Percentiles rank a stretch among this genome's conserved stretches.
Evolutionary conservation across 176 grass and related monocot genomes (phyloP).

Genomic region (Avena sativa): DNA sequence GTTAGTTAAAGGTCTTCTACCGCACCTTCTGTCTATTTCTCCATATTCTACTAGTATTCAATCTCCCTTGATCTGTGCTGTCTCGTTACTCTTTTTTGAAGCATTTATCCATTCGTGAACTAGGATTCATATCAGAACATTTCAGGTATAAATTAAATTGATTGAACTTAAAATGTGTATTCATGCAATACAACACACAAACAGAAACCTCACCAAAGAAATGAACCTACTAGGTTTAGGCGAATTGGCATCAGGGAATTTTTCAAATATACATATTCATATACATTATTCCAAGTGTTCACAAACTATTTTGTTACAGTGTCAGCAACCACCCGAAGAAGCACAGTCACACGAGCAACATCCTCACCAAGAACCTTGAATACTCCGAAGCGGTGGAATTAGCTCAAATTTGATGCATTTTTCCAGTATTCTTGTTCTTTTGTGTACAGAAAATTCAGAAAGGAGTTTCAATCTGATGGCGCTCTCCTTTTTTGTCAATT

Average conservation of each 20-base stretch:
- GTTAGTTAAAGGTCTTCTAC: background rate
- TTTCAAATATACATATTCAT: constrained; percentile 11
- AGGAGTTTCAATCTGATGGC: background rate
- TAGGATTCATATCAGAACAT: background rate
- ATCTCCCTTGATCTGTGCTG: background rate
- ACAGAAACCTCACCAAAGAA: constrained; percentile 2
- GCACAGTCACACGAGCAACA: constrained; percentile 36
- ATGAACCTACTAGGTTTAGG: background rate
- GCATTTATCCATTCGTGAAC: background rate
- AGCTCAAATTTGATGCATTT: constrained; percentile 34
- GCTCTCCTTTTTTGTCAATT: constrained; percentile 19
- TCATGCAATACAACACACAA: background rate
- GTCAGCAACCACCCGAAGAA: constrained; percentile 49
- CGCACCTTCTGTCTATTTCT: background rate
- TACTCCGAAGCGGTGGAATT: constrained; percentile 55
- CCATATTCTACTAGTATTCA: background rate
- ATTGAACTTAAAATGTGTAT: background rate
- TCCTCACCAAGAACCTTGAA: constrained; percentile 50
- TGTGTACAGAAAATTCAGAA: constrained; percentile 43
- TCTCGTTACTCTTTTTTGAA: background rate
- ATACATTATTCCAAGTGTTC: background rate
- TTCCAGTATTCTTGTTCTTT: constrained; percentile 27
- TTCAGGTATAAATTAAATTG: background rate
- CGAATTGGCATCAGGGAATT: background rate
- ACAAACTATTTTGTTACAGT: constrained; percentile 39